Percentiles rank a stretch among this genome's conserved stretches.
phyloP scores from a whole-genome alignment of 176 grass and related monocot genomes.

The Panicum miliaceum region DNA sequence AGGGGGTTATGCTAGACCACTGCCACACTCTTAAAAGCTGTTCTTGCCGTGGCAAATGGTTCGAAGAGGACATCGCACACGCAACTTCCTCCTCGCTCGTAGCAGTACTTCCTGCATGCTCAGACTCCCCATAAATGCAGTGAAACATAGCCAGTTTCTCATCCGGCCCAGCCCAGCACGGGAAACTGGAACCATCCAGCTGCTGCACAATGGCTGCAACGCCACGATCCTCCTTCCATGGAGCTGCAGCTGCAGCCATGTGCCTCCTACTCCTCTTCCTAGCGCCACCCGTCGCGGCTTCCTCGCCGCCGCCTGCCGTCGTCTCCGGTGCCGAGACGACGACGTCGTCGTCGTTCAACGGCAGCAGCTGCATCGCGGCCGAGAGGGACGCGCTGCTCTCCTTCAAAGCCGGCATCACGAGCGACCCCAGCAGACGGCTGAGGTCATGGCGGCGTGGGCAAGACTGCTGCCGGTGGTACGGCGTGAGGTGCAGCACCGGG shows the following conservation, averaged over 20 bases:
- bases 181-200: too few species aligned
- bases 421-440: neutral
- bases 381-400: conserved; percentile 42
- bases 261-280: neutral
- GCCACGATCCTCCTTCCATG: neutral
- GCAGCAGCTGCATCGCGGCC: neutral
- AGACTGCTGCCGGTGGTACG: conserved; percentile 38
- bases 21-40: too few species aligned
- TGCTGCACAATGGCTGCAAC: neutral
- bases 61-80: too few species aligned
- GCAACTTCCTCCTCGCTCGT: too few species aligned
- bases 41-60: too few species aligned
- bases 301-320: neutral
- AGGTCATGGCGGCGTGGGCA: conserved; percentile 20
- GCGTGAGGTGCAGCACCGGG: conserved; percentile 22
- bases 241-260: neutral
- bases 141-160: too few species aligned
- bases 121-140: too few species aligned
- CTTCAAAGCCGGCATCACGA: conserved; percentile 27
- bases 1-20: too few species aligned
- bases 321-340: neutral
- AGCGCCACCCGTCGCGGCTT: too few species aligned
- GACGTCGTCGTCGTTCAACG: too few species aligned
- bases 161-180: too few species aligned
- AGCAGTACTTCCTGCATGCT: too few species aligned